Percentiles rank a stretch among this genome's conserved stretches.
These are phyloP conservation scores for Pecoramyces ruminantium DNA, from an alignment of 192 early-diverging fungal genomes.

Conservation along the genomic window DNA sequence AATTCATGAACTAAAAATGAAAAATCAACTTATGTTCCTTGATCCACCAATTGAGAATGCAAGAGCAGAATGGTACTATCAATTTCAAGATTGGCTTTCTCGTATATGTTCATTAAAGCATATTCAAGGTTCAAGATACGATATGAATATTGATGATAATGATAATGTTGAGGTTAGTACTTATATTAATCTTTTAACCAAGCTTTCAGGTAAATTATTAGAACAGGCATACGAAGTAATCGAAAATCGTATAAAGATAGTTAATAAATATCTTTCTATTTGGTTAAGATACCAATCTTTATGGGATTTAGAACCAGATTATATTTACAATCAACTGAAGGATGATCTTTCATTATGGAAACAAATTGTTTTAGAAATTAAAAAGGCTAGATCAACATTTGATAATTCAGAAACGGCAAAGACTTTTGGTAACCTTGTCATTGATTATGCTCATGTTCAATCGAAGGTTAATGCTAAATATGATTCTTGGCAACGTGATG, in stretches of 20 bases:
- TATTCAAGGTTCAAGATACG: slow-evolving; percentile 80
- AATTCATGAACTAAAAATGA: slow-evolving; percentile 75
- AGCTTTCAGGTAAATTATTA: slow-evolving; percentile 48
- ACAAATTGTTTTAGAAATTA: slow-evolving; percentile 82
- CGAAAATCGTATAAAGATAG: slow-evolving; percentile 56
- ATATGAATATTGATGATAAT: slow-evolving; percentile 46
- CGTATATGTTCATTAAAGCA: slow-evolving; percentile 69
- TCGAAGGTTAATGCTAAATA: slow-evolving; percentile 94
- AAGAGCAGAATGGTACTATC: slow-evolving; percentile 66
- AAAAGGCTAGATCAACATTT: slow-evolving; percentile 82
- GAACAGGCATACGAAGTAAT: slow-evolving; percentile 67
- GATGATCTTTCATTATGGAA: slow-evolving; percentile 86
- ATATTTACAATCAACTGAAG: slow-evolving; percentile 65
- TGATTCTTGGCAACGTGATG: slow-evolving; percentile 94
- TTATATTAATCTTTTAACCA: slow-evolving; percentile 38
- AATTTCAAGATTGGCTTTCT: slow-evolving; percentile 88
- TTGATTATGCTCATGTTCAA: slow-evolving; percentile 98
- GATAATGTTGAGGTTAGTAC: slow-evolving; percentile 22
- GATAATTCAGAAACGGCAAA: slow-evolving; percentile 86
- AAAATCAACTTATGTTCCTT: slow-evolving; percentile 91
- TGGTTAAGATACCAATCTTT: slow-evolving; percentile 98
- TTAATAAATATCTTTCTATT: slow-evolving; percentile 69
- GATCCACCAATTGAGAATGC: slow-evolving; percentile 93
- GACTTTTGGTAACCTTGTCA: slow-evolving; percentile 63
- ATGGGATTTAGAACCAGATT: slow-evolving; percentile 87